Evolutionary conservation across 1,139 yeast genomes (phyloP), one percentile per base, ranked within the genome.

Genomic region (Yamadazyma songkhlaensis): DNA sequence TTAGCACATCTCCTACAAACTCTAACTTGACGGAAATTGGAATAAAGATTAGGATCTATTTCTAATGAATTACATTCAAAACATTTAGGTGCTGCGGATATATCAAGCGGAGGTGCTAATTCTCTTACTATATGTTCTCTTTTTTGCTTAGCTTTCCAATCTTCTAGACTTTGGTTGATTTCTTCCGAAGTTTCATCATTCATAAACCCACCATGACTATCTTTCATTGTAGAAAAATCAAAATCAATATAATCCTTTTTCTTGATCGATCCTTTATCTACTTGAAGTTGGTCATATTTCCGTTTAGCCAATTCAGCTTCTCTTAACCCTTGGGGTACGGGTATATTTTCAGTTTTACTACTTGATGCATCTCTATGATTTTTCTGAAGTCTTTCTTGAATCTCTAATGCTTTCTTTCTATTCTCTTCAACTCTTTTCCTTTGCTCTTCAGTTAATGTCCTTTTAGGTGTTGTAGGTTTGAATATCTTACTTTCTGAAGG

Each of bases 151-250:
- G 74, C 79, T 54, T 81, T 78, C 96, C 97, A 87, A 37, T 85
- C 88, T 25, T 84, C 87, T 26, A 87, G 64, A 2, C 82, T 67
- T 51, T 73, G 72, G 9, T 72, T 75, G 9, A 53, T 43, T 5
- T 52, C 53, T 13, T 43, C 46, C 2, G 45, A 41, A 6, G 47
- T 31, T 38, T 47, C 31, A 49, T 47, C 44, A 31, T 47, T 43
- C 47, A 43, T 43, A 54, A 84, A 92, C 11, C 98, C 98, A 49
- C 97, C 97, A 50, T 79, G 76, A 2, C 88, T 68, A 54, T 94
- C 97, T 46, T 79, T 78, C 87, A 94, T 85, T 14, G 90, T 85
- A 3, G 97, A 77, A 49, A 94, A 78, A 59, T 94, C 96, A 60
- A 81, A 94, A 48, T 94, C 98, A 37, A 94, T 90, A 59, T 89